phyloP scores from a whole-genome alignment of 257 asterid species.

The Knoxia roxburghii region DNA sequence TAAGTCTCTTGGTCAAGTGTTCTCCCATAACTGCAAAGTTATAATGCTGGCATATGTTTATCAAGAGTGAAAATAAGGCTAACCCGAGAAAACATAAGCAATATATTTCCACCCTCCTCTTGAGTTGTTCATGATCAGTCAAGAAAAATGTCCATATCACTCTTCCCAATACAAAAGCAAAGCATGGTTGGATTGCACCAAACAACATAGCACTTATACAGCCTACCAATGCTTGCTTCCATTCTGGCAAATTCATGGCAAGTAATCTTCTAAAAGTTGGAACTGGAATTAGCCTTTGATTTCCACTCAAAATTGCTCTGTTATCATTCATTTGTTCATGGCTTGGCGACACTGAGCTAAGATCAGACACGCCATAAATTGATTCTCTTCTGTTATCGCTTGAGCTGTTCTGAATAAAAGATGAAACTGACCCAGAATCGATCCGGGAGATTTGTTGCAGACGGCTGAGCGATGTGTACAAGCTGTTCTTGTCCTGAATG shows the following conservation, averaged over 20 bases:
- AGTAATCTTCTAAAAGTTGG: conserved; percentile 69
- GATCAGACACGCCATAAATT: conserved; percentile 46
- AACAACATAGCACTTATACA: conserved; percentile 50
- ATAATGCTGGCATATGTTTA: conserved; percentile 63
- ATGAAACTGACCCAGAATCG: too few relatives aligned
- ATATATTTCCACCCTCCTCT: conserved; percentile 46
- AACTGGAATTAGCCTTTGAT: conserved; percentile 31
- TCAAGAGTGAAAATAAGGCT: conserved; percentile 54
- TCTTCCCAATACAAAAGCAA: conserved; percentile 73
- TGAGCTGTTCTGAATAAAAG: too few relatives aligned
- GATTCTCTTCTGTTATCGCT: conserved; percentile 46
- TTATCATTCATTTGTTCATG: conserved; percentile 16
- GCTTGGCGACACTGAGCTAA: conserved; percentile 30
- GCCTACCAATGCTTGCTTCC: conserved; percentile 67
- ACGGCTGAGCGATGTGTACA: conserved; percentile 53
- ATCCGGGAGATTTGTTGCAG: conserved; percentile 60
- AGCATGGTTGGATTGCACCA: conserved; percentile 77
- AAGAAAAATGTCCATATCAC: conserved; percentile 58
- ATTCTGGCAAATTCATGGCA: too few relatives aligned
- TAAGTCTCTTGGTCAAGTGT: conserved; percentile 63
- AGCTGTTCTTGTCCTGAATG: conserved; percentile 30
- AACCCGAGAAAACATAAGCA: conserved; percentile 54
- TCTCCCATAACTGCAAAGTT: conserved; percentile 94
- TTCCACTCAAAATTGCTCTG: conserved; percentile 13
- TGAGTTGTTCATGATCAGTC: conserved; percentile 47